Conservation (phyloP, 805 yeast genomes). For the Candida ovalis region DNA sequence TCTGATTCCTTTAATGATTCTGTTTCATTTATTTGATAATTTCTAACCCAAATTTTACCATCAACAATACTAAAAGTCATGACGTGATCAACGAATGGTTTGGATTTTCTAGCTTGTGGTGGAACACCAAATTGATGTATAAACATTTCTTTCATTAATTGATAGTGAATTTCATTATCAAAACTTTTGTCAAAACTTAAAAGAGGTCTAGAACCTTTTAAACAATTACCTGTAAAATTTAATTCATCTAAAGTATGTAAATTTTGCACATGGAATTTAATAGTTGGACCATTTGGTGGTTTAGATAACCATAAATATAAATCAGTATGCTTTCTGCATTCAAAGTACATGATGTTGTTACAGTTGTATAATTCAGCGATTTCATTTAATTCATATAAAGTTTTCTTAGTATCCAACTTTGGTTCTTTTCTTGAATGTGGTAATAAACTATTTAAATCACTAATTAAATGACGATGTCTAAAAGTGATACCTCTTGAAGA, state of each 20-base stretch:
- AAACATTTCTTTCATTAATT: slow-evolving; percentile 78
- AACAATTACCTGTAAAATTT: slow-evolving; percentile 93
- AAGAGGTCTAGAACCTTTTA: slow-evolving; percentile 92
- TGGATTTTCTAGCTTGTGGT: slow-evolving; percentile 83
- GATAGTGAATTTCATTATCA: slow-evolving; percentile 59
- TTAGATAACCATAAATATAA: slow-evolving; percentile 92
- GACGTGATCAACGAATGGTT: slow-evolving; percentile 95
- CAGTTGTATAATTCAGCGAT: slow-evolving; percentile 96
- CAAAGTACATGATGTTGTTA: slow-evolving; percentile 90
- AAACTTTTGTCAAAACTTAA: slow-evolving; percentile 83
- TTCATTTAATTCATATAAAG: slow-evolving; percentile 84
- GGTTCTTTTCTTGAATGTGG: slow-evolving; percentile 98
- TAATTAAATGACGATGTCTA: slow-evolving; percentile 92
- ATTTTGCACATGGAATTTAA: slow-evolving; percentile 90
- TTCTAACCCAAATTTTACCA: slow-evolving; percentile 92
- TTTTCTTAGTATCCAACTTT: slow-evolving; percentile 89
- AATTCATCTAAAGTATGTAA: slow-evolving; percentile 94
- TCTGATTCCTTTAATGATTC: slow-evolving; percentile 52
- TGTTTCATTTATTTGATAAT: slow-evolving; percentile 78
- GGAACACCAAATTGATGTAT: slow-evolving; percentile 91
- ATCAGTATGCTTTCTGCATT: slow-evolving; percentile 94
- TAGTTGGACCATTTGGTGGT: slow-evolving; percentile 97
- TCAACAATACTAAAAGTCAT: slow-evolving; percentile 91
- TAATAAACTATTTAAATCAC: slow-evolving; percentile 70
- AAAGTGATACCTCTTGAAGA: slow-evolving; percentile 93